phyloP scores from a whole-genome alignment of 495 filamentous ascomycete genomes.

The Alectoria sarmentosa region DNA sequence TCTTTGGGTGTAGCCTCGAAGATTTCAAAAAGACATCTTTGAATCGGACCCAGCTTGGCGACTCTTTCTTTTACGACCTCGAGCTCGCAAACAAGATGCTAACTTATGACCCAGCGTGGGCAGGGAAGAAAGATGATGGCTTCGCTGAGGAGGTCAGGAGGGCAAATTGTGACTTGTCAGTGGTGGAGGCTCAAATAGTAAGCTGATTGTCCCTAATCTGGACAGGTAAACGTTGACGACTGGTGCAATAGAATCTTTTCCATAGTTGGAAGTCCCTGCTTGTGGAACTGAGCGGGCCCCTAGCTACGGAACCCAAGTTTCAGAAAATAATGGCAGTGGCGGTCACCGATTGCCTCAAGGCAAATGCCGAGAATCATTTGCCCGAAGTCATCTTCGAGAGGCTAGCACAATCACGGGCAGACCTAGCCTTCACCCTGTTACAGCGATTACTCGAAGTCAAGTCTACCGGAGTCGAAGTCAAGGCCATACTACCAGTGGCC shows the following conservation, averaged over 20 bases:
- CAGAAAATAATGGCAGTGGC: conserved; percentile 59
- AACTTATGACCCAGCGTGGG: conserved; percentile 69
- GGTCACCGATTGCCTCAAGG: conserved; percentile 62
- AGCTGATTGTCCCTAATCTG: conserved; percentile 31
- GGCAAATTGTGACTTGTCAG: conserved; percentile 82
- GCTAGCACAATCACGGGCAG: conserved; percentile 62
- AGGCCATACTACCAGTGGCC: conserved; percentile 54
- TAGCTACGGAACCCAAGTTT: conserved; percentile 54
- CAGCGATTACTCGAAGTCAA: conserved; percentile 64
- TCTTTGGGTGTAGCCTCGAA: conserved; percentile 56
- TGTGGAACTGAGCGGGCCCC: conserved; percentile 68
- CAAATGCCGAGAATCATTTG: conserved; percentile 57
- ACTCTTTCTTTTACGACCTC: conserved; percentile 75
- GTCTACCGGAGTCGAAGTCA: conserved; percentile 52
- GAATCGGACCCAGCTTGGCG: conserved; percentile 54
- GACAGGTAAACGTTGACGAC: conserved; percentile 25
- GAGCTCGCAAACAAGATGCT: conserved; percentile 66
- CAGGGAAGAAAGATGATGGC: conserved; percentile 54
- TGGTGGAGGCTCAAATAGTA: conserved; percentile 88
- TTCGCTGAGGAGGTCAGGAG: conserved; percentile 72
- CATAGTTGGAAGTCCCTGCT: conserved; percentile 85
- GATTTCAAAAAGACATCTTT: conserved; percentile 73
- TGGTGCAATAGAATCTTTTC: conserved; percentile 54
- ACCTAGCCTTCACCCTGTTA: conserved; percentile 67
- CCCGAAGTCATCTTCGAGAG: conserved; percentile 67